Conservation (phyloP, 2,329 filamentous ascomycete genomes). For the Cercospora sp. region DNA sequence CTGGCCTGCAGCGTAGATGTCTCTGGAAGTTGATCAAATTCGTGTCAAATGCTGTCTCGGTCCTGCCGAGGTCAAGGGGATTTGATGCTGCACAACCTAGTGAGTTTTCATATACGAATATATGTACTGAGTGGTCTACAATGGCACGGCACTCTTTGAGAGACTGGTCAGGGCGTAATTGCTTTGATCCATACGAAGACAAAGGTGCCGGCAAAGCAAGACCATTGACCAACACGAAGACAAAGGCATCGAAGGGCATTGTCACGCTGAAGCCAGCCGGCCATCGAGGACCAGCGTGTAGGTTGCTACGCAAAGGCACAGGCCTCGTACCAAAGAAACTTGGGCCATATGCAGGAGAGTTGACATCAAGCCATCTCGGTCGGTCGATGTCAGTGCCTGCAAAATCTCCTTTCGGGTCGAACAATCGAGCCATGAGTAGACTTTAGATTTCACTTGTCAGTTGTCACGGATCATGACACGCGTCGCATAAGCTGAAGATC, state of each 20-base stretch:
- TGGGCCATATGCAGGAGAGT: not conserved
- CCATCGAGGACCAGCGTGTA: not conserved
- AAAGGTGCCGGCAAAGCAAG: not conserved
- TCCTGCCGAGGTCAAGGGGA: not conserved
- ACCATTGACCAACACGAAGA: not conserved
- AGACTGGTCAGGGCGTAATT: not conserved
- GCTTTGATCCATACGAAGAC: not conserved
- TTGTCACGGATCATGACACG: not conserved
- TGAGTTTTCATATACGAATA: not conserved
- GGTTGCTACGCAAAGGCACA: not conserved
- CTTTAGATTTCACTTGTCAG: not conserved
- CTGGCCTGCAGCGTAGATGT: not conserved
- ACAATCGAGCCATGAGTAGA: not conserved
- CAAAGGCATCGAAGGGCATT: not conserved
- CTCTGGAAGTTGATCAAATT: not conserved
- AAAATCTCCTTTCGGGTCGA: constrained; percentile 1
- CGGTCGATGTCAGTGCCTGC: not conserved
- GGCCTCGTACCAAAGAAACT: not conserved
- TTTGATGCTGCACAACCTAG: not conserved
- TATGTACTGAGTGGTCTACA: not conserved
- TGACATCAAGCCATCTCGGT: not conserved
- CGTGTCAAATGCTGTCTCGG: not conserved
- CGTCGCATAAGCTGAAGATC: not conserved
- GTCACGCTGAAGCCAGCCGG: not conserved
- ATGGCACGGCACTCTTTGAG: not conserved